Evolutionary conservation across 495 filamentous ascomycete species (phyloP), one percentile per base, ranked within the genome.

Genomic region (Cladorrhinum samala): DNA sequence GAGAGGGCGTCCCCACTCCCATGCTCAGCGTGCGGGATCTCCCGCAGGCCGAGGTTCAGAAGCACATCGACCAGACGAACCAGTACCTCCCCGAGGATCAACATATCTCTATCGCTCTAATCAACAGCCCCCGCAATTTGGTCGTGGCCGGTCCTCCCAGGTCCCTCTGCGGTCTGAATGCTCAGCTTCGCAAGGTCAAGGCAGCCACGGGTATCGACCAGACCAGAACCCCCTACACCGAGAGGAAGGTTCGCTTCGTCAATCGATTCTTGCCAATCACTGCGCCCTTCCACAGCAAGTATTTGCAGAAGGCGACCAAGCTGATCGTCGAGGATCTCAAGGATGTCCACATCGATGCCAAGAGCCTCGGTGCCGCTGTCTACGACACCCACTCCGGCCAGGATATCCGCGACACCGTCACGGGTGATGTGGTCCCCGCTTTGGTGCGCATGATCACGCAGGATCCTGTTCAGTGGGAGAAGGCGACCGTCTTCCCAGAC

Each of bases 1-100:
- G 93, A 6, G 94, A 99, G 68, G 94, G 94, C 18, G 80, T 77
- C 3, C 94, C 94, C 3, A 96, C 93, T 2, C 94, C 94, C 20
- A 99, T 99, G 94, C 76, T 99, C 47, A 95, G 91, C 55, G 91
- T 99, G 57, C 87, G 94, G 13, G 94, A 97, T 64, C 83, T 99
- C 13, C 83, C 91, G 1, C 79, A 83, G 55, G 74, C 82, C 16
- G 84, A 91, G 46, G 86, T 99, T 19, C 91, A 97, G 71, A 86
- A 88, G 66, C 93, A 96, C 69, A 90, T 99, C 57, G 84, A 97
- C 70, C 85, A 85, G 13, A 99, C 93, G 43, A 99, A 99, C 68
- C 83, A 94, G 63, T 92, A 97, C 72, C 80, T 99, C 27, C 94
- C 94, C 0, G 72, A 85, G 57, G 91, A 95, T 56, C 84, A 89